Evolutionary conservation across 2,329 filamentous ascomycete genomes (phyloP).

Genomic region (Apiospora arundinis): DNA sequence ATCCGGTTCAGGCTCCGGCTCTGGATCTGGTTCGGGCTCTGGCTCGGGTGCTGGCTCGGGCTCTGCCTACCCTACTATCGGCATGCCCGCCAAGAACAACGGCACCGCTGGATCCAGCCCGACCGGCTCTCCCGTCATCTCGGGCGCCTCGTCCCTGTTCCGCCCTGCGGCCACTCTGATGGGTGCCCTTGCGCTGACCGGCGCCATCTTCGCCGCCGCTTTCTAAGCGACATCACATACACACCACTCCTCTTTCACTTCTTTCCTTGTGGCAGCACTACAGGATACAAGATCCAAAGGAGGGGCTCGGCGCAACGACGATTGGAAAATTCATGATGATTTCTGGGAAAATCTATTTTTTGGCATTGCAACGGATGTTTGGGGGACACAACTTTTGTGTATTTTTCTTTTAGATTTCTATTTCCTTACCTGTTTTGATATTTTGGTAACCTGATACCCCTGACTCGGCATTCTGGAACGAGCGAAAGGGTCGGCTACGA

Average conservation of each 20-base stretch:
- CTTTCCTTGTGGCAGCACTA: neutral
- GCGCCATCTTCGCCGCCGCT: constrained; percentile 17
- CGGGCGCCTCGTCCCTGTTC: neutral
- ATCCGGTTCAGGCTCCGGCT: constrained; percentile 6
- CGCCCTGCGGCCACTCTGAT: constrained; percentile 1
- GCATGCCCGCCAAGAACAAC: constrained; percentile 4
- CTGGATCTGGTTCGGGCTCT: neutral
- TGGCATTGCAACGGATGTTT: constrained; percentile 15
- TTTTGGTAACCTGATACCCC: constrained; percentile 17
- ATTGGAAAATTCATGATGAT: neutral
- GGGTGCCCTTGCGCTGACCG: constrained; percentile 14
- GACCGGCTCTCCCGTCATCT: neutral
- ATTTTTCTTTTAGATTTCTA: neutral
- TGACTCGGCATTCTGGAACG: constrained; percentile 13
- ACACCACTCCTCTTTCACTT: neutral
- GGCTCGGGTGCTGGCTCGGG: neutral
- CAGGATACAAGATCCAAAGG: neutral
- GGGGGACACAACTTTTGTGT: neutral
- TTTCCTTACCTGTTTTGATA: neutral
- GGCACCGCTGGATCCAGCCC: neutral
- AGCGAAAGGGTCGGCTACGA: constrained; percentile 2
- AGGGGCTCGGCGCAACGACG: neutral
- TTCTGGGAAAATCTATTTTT: neutral
- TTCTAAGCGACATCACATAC: neutral
- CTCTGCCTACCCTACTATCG: constrained; percentile 12